A percentile compares a stretch with the other conserved stretches of the same genome.
Evolutionary conservation across 371 early-diverging fungal genomes (phyloP).

Genomic region (Apophysomyces variabilis): DNA sequence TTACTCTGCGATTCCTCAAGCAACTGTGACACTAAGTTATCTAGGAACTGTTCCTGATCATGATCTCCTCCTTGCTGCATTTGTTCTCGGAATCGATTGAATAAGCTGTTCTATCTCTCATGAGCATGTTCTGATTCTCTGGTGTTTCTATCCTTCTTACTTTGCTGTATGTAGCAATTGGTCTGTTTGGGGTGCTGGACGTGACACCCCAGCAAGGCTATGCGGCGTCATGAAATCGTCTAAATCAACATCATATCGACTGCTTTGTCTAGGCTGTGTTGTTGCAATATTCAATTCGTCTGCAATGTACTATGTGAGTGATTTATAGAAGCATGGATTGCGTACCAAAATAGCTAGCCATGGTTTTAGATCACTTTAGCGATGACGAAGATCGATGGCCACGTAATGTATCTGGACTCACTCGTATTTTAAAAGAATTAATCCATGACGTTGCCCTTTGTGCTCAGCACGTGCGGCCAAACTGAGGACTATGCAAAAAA

Average conservation of each 20-base stretch:
- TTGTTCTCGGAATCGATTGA: slow-evolving; percentile 42
- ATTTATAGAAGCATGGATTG: neutral
- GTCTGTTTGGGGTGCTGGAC: neutral
- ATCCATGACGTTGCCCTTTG: too few relatives aligned
- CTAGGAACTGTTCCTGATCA: slow-evolving; percentile 52
- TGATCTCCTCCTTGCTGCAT: slow-evolving; percentile 42
- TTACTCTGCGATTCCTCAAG: slow-evolving; percentile 53
- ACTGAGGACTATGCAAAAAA: too few relatives aligned
- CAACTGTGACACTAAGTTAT: slow-evolving; percentile 51
- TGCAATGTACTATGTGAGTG: slow-evolving; percentile 6
- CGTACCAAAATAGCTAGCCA: slow-evolving; percentile 45
- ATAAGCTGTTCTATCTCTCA: slow-evolving; percentile 25
- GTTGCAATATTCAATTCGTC: slow-evolving; percentile 40
- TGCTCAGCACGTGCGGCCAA: too few relatives aligned
- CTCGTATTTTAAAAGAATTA: too few relatives aligned
- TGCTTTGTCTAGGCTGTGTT: slow-evolving; percentile 16
- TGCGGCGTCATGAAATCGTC: slow-evolving; percentile 45
- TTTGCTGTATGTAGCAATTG: slow-evolving; percentile 44
- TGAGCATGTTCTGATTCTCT: neutral
- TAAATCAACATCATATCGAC: slow-evolving; percentile 39
- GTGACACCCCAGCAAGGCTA: slow-evolving; percentile 2
- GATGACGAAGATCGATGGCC: neutral
- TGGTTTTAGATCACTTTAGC: slow-evolving; percentile 13
- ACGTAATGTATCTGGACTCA: neutral
- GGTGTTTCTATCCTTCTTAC: slow-evolving; percentile 19